Evolutionary conservation across 352 stramenopile species (phyloP), one percentile per base, ranked within the genome.

Genomic region (Phytophthora ramorum): DNA sequence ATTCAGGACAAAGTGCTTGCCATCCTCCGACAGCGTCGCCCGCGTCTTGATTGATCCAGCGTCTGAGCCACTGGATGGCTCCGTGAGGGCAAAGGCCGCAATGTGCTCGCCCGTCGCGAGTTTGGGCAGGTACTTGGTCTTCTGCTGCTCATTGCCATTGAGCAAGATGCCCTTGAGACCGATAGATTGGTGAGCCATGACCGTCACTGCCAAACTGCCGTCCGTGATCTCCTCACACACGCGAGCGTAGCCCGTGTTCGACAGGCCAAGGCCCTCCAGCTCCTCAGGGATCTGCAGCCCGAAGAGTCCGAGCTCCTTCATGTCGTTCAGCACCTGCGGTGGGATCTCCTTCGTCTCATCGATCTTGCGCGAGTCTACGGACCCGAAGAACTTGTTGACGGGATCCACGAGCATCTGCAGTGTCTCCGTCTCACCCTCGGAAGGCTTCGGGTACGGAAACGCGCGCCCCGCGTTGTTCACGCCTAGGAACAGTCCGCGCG

Each of bases 1-100:
- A 76, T 98, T 98, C 8, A 98, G 66, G 53, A 98, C 80, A 70
- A 93, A 98, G 58, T 94, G 82, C 58, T 89, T 90, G 67, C 96
- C 89, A 35, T 98, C 93, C 35, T 97, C 90, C 47, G 95, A 95
- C 55, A 97, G 69, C 47, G 81, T 90, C 13, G 93, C 93, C 22
- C 83, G 90, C 1, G 93, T 98, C 78, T 96, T 93, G 64, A 98
- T 95, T 7, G 90, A 95, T 7, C 78, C 86, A 6, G 92, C 89
- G 50, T 98, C 93, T 37, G 83, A 96, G 24, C 93, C 93, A 46
- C 87, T 96, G n/a, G 85, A 95, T 16, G 93, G 91, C 61, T 98
- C 93, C 4, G 92, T 98, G 34, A 98, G 73, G 7, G 85, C 87
- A 58, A 96, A 96, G n/a, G 87, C 83, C 17, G 87, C 87, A 30